Percentiles rank a stretch among this genome's conserved stretches.
Conservation (phyloP, 148 eudicot species). For the Camellia lanceoleosa region DNA sequence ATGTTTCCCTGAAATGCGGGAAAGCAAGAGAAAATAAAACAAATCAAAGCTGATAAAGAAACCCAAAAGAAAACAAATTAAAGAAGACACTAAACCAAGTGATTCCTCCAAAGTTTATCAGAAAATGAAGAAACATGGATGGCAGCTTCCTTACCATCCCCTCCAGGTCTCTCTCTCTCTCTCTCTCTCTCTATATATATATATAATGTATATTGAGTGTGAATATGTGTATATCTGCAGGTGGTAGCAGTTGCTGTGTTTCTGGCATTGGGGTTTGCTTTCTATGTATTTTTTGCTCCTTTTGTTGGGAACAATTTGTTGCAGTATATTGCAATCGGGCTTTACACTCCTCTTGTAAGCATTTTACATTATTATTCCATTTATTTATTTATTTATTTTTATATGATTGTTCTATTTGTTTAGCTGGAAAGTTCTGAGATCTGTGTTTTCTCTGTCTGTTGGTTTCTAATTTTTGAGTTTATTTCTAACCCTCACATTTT, state of each 20-base stretch:
- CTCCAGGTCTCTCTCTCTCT: slow-evolving; percentile 56
- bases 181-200: background rate
- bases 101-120: slow-evolving; percentile 9
- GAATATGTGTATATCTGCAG: slow-evolving; percentile 34
- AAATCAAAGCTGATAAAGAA: background rate
- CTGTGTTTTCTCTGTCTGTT: slow-evolving; percentile 32
- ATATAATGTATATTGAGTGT: slow-evolving; percentile 4
- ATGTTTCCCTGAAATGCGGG: slow-evolving; percentile 28
- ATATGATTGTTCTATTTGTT: slow-evolving; percentile 8
- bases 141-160: slow-evolving; percentile 97
- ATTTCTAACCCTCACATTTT: slow-evolving; percentile 10
- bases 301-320: slow-evolving; percentile 81
- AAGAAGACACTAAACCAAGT: background rate
- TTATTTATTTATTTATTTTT: background rate
- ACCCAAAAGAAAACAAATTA: background rate
- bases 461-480: slow-evolving; percentile 20
- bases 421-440: slow-evolving; percentile 41
- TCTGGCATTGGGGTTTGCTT: slow-evolving; percentile 92
- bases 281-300: slow-evolving; percentile 92
- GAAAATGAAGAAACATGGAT: slow-evolving; percentile 94
- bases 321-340: slow-evolving; percentile 78
- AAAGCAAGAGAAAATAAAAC: slow-evolving; percentile 13
- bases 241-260: slow-evolving; percentile 92
- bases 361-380: slow-evolving; percentile 5
- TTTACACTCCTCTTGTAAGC: slow-evolving; percentile 92